Percentiles rank a stretch among this genome's conserved stretches.
These are phyloP conservation scores for Iodosphaeria phyllophila DNA, from an alignment of 2,329 filamentous ascomycete species.

Conservation along the genomic window DNA sequence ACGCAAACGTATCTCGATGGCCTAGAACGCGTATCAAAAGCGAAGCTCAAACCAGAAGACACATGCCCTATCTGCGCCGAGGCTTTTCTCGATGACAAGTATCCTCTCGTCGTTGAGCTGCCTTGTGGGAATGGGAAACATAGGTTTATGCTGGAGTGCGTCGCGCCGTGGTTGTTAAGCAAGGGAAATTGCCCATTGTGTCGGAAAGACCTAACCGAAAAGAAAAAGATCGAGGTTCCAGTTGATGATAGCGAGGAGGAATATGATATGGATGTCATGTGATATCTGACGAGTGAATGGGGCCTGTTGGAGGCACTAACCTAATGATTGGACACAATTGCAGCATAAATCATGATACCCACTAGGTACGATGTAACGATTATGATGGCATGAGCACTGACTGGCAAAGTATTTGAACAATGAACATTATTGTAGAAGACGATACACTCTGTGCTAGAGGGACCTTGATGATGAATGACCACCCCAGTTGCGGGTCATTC, in stretches of 20 bases:
- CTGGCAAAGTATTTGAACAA: too few species aligned
- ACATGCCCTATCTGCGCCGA: conserved; percentile 46
- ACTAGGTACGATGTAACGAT: too few species aligned
- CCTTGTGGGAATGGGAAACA: conserved; percentile 36
- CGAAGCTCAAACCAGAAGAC: conserved; percentile 28
- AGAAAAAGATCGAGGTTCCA: conserved; percentile 21
- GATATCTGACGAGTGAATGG: too few species aligned
- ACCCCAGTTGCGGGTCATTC: too few species aligned
- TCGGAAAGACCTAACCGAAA: conserved; percentile 38
- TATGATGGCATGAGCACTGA: too few species aligned
- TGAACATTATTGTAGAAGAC: too few species aligned
- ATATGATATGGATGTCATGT: conserved; percentile 29
- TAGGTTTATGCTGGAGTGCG: conserved; percentile 47
- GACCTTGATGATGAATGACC: too few species aligned
- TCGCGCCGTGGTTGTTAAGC: conserved; percentile 43
- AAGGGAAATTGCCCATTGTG: conserved; percentile 49
- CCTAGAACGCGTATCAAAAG: conserved; percentile 37
- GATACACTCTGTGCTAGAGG: too few species aligned
- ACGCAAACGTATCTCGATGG: conserved; percentile 38
- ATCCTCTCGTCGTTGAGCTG: conserved; percentile 43
- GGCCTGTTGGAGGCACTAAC: too few species aligned
- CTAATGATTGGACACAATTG: too few species aligned
- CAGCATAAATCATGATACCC: too few species aligned
- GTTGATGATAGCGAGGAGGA: conserved; percentile 32
- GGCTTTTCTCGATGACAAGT: conserved; percentile 39